Percentiles rank a stretch among this genome's conserved stretches.
These are phyloP conservation scores for Ottelia alismoides DNA, from an alignment of 106 monocot species.

Conservation along the genomic window DNA sequence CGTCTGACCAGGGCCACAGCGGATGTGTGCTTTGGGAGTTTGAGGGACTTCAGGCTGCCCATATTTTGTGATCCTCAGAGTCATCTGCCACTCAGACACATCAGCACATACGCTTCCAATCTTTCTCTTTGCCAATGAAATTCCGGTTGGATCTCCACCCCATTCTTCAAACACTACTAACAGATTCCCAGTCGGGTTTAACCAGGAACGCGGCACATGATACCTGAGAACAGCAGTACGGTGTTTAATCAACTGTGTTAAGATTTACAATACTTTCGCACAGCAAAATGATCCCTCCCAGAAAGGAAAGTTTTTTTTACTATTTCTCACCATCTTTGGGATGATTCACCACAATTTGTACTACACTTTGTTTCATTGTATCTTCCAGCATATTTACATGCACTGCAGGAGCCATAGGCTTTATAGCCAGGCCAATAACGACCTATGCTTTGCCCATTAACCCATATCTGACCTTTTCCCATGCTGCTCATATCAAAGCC, in stretches of 20 bases:
- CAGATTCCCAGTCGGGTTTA: constrained; percentile 67
- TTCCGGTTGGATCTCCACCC: constrained; percentile 67
- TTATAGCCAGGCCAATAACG: constrained; percentile 89
- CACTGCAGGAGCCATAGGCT: constrained; percentile 47
- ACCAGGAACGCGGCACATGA: constrained; percentile 86
- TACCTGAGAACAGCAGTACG: constrained; percentile 41
- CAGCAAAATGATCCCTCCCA: background rate
- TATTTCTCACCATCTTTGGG: constrained; percentile 70
- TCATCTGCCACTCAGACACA: constrained; percentile 78
- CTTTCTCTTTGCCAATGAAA: constrained; percentile 60
- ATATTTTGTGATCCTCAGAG: constrained; percentile 41
- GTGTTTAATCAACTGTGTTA: background rate
- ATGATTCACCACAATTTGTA: constrained; percentile 72
- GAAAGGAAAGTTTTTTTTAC: background rate
- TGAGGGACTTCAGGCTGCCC: constrained; percentile 6
- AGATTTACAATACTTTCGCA: background rate
- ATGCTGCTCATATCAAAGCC: constrained; percentile 86
- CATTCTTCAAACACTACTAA: constrained; percentile 84
- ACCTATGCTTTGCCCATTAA: constrained; percentile 86
- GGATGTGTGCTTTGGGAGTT: constrained; percentile 47
- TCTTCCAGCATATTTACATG: constrained; percentile 61
- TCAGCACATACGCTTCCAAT: constrained; percentile 63
- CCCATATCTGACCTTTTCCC: constrained; percentile 97
- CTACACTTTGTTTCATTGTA: constrained; percentile 77
- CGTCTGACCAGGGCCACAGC: constrained; percentile 51